Percentiles rank a stretch among this genome's conserved stretches.
Evolutionary conservation across 1,284 basidiomycete species (phyloP).

Genomic region (Sanghuangporus weigelae): DNA sequence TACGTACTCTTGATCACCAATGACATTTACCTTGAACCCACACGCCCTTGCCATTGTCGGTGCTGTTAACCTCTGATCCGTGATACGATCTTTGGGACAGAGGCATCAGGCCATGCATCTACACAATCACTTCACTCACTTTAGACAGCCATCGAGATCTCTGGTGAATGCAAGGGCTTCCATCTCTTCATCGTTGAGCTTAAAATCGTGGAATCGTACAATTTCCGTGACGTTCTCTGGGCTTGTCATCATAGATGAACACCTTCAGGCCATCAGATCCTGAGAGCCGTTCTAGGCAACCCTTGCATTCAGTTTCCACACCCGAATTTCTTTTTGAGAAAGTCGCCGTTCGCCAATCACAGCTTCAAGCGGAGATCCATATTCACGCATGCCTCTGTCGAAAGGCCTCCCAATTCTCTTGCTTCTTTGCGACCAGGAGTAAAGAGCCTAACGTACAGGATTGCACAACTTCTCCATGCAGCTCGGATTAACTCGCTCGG

Average conservation of each 20-base stretch:
- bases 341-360: too few species aligned
- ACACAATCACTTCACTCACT: neutral
- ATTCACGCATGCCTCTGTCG: too few species aligned
- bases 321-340: too few species aligned
- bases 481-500: too few species aligned
- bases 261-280: too few species aligned
- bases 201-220: constrained; percentile 2
- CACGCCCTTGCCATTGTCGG: neutral
- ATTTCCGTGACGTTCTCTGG: constrained; percentile 4
- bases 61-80: neutral
- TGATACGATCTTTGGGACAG: constrained; percentile 4
- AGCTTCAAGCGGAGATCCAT: too few species aligned
- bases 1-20: neutral
- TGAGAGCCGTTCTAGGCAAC: too few species aligned
- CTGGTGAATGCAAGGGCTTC: constrained; percentile 3
- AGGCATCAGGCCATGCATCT: neutral
- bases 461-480: too few species aligned
- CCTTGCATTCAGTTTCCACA: too few species aligned
- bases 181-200: constrained; percentile 9
- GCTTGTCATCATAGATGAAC: neutral
- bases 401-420: too few species aligned
- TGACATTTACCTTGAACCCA: constrained; percentile 11
- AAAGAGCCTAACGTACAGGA: too few species aligned
- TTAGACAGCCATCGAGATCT: constrained; percentile 15
- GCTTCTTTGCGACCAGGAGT: too few species aligned